Evolutionary conservation across 371 early-diverging fungal species (phyloP), one percentile per base, ranked within the genome.

Genomic region (Mucor saturninus): DNA sequence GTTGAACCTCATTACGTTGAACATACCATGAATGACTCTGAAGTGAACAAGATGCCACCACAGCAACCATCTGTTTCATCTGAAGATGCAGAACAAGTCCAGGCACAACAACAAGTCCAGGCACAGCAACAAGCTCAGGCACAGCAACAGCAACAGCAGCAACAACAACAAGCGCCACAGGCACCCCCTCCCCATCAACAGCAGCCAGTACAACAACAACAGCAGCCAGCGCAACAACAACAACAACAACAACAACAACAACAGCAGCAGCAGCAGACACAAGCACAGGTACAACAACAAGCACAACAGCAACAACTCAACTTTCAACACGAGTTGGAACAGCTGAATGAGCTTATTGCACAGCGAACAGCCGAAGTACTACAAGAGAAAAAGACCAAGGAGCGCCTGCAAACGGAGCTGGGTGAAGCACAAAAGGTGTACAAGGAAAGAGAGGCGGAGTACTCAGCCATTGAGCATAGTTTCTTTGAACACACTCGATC

Each of bases 401-500:
- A 76, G 32, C 68, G 61, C 14, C 62, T 76, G 3, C 72, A 78
- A 40, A 46, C 45, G 13, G 69, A 74, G 38, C 51, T 77, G 9
- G 68, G 53, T 29, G 79, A 81, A 42, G 69, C 75, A 8, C 69
- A 70, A 54, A 71, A 72, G 15, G 37, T 65, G n/a, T 70, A 70
- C 29, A 76, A 77, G 55, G 72, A 66, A 52, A 70, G 76, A 57
- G 80, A 82, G 40, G 61, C 59, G 29, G 83, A 82, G 45, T 82
- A 82, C 50, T 60, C 73, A 2, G 67, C 71, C 30, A 77, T 82
- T n/a, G 83, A 82, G 48, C 77, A 79, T 38, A 82, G 76, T 51
- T 85, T 83, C 50, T 80, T 86, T 61, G 81, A 83, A 63, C 83
- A 85, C 21, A 83, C 85, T 15, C 80, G 84, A 32, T 62, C 79